Percentiles rank a stretch among this genome's conserved stretches.
These are phyloP conservation scores for Pestalotiopsis sp. DNA, from an alignment of 2,329 filamentous ascomycete species.

Conservation along the genomic window DNA sequence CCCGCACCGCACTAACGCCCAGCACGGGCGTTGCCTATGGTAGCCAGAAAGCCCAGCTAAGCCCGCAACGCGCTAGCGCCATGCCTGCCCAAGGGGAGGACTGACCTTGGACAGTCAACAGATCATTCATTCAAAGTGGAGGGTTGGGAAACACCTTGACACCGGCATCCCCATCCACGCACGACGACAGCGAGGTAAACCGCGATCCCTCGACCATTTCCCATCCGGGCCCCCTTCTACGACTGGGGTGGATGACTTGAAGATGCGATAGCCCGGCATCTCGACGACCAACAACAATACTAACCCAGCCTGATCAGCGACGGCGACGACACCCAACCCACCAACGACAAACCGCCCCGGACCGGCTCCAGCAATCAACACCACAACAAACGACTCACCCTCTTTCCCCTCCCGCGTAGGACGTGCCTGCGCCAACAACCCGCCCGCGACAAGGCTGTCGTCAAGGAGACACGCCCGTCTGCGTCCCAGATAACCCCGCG, in stretches of 20 bases:
- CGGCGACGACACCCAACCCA: background rate
- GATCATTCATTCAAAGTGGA: background rate
- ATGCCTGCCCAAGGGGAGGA: conserved; percentile 25
- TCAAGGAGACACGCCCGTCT: background rate
- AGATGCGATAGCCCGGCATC: conserved; percentile 2
- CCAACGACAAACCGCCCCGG: background rate
- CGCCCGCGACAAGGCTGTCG: background rate
- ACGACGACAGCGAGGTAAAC: background rate
- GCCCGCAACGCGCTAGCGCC: conserved; percentile 17
- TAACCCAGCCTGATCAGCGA: background rate
- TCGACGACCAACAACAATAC: conserved; percentile 4
- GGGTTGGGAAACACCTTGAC: conserved; percentile 4
- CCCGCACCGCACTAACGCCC: background rate
- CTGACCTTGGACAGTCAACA: conserved; percentile 16
- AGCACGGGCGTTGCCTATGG: conserved; percentile 22
- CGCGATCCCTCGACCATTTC: background rate
- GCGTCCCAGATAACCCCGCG: background rate
- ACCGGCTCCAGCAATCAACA: conserved; percentile 4
- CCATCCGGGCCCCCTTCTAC: background rate
- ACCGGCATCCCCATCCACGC: background rate
- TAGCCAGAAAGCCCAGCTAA: conserved; percentile 25
- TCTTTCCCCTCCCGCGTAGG: background rate
- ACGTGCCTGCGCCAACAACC: background rate
- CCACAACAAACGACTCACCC: background rate
- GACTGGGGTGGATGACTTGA: conserved; percentile 8